Conservation (phyloP, 1,284 basidiomycete species). For the Puccinia horiana region DNA sequence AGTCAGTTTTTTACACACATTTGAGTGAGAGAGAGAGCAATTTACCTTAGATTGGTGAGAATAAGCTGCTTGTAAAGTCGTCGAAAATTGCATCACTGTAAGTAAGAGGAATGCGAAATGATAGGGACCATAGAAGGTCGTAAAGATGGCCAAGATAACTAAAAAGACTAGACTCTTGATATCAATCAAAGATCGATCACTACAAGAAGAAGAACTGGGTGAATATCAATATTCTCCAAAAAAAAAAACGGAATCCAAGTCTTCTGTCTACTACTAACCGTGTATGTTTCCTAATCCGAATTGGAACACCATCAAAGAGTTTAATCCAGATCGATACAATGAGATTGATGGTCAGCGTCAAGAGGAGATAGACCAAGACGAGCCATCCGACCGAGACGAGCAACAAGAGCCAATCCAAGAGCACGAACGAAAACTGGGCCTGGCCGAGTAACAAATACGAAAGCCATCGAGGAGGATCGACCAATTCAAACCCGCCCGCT, state of each 20-base stretch:
- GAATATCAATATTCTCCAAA: too few species aligned
- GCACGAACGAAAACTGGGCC: background rate
- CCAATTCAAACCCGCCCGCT: background rate
- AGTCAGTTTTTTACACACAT: background rate
- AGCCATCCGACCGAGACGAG: slow-evolving; percentile 24
- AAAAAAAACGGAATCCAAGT: too few species aligned
- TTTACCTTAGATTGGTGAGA: background rate
- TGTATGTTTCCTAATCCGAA: background rate
- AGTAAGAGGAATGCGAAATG: slow-evolving; percentile 83
- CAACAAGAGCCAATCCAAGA: slow-evolving; percentile 34
- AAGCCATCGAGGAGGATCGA: background rate
- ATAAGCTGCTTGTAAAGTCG: slow-evolving; percentile 55
- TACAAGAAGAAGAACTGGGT: slow-evolving; percentile 56
- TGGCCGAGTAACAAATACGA: slow-evolving; percentile 20
- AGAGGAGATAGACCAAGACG: slow-evolving; percentile 1
- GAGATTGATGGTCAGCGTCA: background rate
- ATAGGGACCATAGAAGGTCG: slow-evolving; percentile 78
- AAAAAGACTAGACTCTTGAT: slow-evolving; percentile 63
- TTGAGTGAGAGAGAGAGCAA: background rate
- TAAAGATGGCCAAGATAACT: slow-evolving; percentile 66
- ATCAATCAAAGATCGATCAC: slow-evolving; percentile 61
- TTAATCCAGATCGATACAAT: background rate
- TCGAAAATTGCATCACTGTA: slow-evolving; percentile 71
- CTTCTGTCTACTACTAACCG: too few species aligned
- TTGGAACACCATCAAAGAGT: background rate